These are phyloP conservation scores for Curvularia eragrostidis DNA, from an alignment of 2,329 filamentous ascomycete species.

Conservation along the genomic window DNA sequence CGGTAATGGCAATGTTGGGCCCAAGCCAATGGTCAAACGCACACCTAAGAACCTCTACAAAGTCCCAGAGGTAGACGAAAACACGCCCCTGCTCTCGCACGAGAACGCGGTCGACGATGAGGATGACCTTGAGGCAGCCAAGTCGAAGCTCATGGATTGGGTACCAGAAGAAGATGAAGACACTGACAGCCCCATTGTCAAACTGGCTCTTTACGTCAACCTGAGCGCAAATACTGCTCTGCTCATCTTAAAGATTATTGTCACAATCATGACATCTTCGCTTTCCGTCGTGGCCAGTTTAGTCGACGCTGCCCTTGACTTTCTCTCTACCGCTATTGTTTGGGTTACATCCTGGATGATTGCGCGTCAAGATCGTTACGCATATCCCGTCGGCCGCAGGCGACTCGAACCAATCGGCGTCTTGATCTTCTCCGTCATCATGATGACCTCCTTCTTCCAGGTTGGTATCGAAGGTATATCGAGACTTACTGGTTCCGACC, in stretches of 20 bases:
- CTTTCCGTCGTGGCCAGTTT: constrained; percentile 81
- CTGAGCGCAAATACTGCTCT: constrained; percentile 78
- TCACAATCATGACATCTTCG: constrained; percentile 78
- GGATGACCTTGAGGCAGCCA: constrained; percentile 52
- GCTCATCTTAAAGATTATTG: constrained; percentile 76
- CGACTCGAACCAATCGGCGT: constrained; percentile 81
- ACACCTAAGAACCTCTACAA: constrained; percentile 89
- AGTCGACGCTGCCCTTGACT: constrained; percentile 81
- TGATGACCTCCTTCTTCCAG: constrained; percentile 85
- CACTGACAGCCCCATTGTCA: constrained; percentile 76
- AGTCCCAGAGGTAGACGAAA: constrained; percentile 64
- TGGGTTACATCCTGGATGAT: constrained; percentile 80
- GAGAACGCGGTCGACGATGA: constrained; percentile 50
- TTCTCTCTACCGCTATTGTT: constrained; percentile 80
- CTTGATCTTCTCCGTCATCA: constrained; percentile 80
- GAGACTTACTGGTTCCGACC: constrained; percentile 66
- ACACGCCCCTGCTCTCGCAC: constrained; percentile 66
- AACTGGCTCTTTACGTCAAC: constrained; percentile 87
- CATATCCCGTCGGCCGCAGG: constrained; percentile 78
- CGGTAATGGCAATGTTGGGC: constrained; percentile 36
- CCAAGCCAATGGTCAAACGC: constrained; percentile 44
- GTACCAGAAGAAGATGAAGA: constrained; percentile 74
- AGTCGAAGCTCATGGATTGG: constrained; percentile 68
- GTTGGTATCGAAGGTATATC: constrained; percentile 74
- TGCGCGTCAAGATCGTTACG: constrained; percentile 73